These are phyloP conservation scores for Rosa multiflora DNA, from an alignment of 306 rosid genomes.

Conservation along the genomic window DNA sequence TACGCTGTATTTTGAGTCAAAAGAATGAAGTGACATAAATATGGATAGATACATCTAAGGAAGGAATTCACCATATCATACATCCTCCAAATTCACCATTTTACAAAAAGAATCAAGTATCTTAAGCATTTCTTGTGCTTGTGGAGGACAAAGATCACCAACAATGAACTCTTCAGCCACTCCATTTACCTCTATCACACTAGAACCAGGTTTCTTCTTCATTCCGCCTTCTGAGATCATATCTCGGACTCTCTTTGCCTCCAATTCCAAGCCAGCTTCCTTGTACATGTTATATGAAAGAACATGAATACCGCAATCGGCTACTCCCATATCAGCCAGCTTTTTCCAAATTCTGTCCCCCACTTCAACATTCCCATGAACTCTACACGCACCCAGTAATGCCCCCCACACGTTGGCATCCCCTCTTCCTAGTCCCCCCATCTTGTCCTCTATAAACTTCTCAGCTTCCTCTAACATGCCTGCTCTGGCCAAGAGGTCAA, in stretches of 20 bases:
- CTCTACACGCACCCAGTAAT: constrained; percentile 68
- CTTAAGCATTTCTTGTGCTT: constrained; percentile 51
- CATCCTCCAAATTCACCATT: constrained; percentile 16
- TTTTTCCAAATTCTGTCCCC: constrained; percentile 64
- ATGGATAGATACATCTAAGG: not conserved
- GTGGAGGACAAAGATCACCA: constrained; percentile 73
- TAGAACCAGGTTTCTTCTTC: constrained; percentile 79
- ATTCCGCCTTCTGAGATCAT: constrained; percentile 49
- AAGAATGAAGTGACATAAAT: not conserved
- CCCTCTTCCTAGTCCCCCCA: constrained; percentile 56
- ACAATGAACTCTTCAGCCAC: constrained; percentile 74
- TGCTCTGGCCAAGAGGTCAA: constrained; percentile 70
- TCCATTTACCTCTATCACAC: constrained; percentile 69
- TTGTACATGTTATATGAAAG: constrained; percentile 66
- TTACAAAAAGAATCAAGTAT: constrained; percentile 51
- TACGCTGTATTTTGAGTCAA: not conserved
- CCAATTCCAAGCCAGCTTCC: constrained; percentile 75
- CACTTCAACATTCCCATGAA: constrained; percentile 53
- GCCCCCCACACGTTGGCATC: constrained; percentile 87
- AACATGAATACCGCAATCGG: constrained; percentile 67
- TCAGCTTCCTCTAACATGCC: constrained; percentile 70
- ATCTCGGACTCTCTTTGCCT: constrained; percentile 65
- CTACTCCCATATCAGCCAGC: constrained; percentile 54
- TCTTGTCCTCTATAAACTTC: constrained; percentile 69
- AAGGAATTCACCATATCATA: not conserved